These are phyloP conservation scores for Cordyceps fumosorosea DNA, from an alignment of 2,329 filamentous ascomycete genomes.

Conservation along the genomic window DNA sequence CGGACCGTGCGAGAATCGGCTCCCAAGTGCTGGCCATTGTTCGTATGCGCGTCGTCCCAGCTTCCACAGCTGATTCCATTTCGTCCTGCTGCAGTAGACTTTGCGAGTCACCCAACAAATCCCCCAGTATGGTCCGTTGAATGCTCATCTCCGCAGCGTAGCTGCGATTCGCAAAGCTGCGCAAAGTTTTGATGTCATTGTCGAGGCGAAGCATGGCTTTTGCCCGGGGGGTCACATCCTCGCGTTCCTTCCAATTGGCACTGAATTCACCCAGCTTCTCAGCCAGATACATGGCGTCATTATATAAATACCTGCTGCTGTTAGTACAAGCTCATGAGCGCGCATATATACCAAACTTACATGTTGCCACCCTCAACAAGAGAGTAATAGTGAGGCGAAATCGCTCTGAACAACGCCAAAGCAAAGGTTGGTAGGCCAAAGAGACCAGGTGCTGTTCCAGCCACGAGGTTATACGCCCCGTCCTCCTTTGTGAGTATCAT, in stretches of 20 bases:
- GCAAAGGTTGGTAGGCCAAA: slow-evolving; percentile 66
- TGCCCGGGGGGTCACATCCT: slow-evolving; percentile 44
- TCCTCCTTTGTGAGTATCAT: slow-evolving; percentile 50
- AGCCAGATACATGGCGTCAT: slow-evolving; percentile 58
- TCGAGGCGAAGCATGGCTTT: slow-evolving; percentile 51
- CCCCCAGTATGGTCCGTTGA: slow-evolving; percentile 55
- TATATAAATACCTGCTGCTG: slow-evolving; percentile 53
- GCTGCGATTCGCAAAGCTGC: slow-evolving; percentile 54
- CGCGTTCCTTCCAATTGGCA: slow-evolving; percentile 44
- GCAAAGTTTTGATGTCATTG: slow-evolving; percentile 52
- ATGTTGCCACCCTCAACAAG: slow-evolving; percentile 57
- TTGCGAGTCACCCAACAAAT: slow-evolving; percentile 54
- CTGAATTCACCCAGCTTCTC: slow-evolving; percentile 47
- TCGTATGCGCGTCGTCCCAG: slow-evolving; percentile 46
- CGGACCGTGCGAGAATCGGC: slow-evolving; percentile 50
- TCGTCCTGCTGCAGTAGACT: slow-evolving; percentile 54
- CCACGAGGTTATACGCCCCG: slow-evolving; percentile 50
- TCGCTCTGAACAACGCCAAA: slow-evolving; percentile 72
- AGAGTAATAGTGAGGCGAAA: slow-evolving; percentile 68
- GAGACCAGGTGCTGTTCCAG: slow-evolving; percentile 60
- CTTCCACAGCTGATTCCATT: slow-evolving; percentile 44
- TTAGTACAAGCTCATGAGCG: not conserved
- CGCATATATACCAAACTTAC: slow-evolving; percentile 32
- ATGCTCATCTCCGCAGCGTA: slow-evolving; percentile 55
- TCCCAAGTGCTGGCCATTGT: slow-evolving; percentile 51